phyloP scores from a whole-genome alignment of 805 yeast genomes.

The Priceomyces haplophilus region DNA sequence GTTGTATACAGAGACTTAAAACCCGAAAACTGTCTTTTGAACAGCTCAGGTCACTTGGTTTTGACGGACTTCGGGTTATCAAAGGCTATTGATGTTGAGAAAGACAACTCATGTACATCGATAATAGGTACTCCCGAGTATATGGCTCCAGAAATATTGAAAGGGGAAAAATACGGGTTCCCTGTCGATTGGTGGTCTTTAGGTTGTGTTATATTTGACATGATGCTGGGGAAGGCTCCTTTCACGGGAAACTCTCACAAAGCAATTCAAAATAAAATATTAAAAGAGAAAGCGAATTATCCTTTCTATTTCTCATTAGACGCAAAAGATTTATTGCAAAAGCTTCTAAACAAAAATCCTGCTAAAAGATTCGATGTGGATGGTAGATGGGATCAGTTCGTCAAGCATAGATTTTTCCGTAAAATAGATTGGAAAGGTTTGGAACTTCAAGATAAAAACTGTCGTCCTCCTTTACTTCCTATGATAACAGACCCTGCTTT shows the following conservation, averaged over 20 bases:
- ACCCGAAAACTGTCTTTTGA: slow-evolving; percentile 84
- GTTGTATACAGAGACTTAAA: slow-evolving; percentile 84
- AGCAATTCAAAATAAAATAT: slow-evolving; percentile 70
- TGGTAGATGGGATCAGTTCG: slow-evolving; percentile 51
- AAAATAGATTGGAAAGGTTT: slow-evolving; percentile 67
- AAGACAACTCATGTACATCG: slow-evolving; percentile 47
- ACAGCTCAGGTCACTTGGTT: slow-evolving; percentile 73
- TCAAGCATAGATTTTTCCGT: slow-evolving; percentile 72
- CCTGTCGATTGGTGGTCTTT: slow-evolving; percentile 91
- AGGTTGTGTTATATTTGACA: slow-evolving; percentile 77
- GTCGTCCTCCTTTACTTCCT: slow-evolving; percentile 79
- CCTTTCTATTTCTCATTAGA: slow-evolving; percentile 79
- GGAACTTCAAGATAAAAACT: slow-evolving; percentile 43
- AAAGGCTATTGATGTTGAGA: slow-evolving; percentile 32
- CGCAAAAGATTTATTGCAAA: slow-evolving; percentile 69
- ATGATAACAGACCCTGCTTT: slow-evolving; percentile 73
- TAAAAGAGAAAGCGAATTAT: slow-evolving; percentile 59
- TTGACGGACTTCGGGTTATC: slow-evolving; percentile 84
- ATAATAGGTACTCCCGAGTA: slow-evolving; percentile 78
- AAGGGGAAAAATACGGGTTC: slow-evolving; percentile 73
- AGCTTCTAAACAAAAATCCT: slow-evolving; percentile 68
- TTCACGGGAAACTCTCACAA: slow-evolving; percentile 81
- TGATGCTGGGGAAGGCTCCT: slow-evolving; percentile 85
- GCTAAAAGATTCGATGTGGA: slow-evolving; percentile 54
- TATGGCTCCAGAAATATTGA: slow-evolving; percentile 87